Percentiles rank a stretch among this genome's conserved stretches.
Evolutionary conservation across 306 rosid genomes (phyloP).

Genomic region (apple (Malus domestica)): DNA sequence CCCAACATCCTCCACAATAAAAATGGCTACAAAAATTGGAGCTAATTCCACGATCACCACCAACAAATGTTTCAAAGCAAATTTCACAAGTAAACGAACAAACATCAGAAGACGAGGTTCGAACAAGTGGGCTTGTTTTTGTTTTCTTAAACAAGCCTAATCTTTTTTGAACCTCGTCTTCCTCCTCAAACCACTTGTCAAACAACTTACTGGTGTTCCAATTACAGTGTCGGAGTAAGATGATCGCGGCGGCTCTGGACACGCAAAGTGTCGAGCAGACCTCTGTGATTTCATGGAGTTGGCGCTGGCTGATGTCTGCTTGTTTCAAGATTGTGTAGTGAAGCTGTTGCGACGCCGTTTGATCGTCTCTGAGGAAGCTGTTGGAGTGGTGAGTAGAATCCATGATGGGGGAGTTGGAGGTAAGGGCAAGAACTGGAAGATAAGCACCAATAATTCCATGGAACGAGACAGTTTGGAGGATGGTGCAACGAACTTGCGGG

Average conservation of each 20-base stretch:
- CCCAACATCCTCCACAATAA: conserved; percentile 68
- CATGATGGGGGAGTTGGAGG: background rate
- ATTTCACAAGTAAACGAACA: conserved; percentile 47
- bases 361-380: background rate
- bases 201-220: conserved; percentile 66
- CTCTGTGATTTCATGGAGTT: conserved; percentile 52
- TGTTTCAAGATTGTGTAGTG: conserved; percentile 4
- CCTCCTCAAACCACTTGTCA: conserved; percentile 79
- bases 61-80: conserved; percentile 49
- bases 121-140: conserved; percentile 22
- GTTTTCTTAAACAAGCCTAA: conserved; percentile 55
- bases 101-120: conserved; percentile 1
- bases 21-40: conserved; percentile 76
- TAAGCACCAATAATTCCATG: background rate
- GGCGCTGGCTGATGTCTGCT: conserved; percentile 15
- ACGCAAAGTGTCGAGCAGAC: conserved; percentile 55
- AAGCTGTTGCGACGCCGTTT: background rate
- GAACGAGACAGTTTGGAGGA: background rate
- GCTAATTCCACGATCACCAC: conserved; percentile 26
- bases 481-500: too few relatives aligned
- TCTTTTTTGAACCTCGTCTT: conserved; percentile 41
- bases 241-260: conserved; percentile 47
- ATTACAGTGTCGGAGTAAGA: conserved; percentile 58
- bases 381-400: background rate
- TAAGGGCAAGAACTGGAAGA: background rate